These are phyloP conservation scores for Microdochium paspali DNA, from an alignment of 2,329 filamentous ascomycete genomes.

Conservation along the genomic window DNA sequence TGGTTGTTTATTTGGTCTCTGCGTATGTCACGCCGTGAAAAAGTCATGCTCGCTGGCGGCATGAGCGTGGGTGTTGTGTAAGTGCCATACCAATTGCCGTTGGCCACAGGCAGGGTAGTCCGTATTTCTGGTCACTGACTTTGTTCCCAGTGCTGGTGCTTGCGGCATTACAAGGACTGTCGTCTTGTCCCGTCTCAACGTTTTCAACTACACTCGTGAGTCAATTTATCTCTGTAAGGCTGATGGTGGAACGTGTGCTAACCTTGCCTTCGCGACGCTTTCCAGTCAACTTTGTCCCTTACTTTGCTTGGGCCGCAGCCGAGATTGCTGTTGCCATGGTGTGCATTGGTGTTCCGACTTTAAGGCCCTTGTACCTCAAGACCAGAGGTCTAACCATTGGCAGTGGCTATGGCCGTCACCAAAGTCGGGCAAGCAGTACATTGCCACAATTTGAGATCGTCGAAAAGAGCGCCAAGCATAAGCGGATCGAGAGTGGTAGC, in stretches of 20 bases:
- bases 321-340: conserved; percentile 18
- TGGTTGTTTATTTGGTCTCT: conserved; percentile 17
- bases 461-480: conserved; percentile 3
- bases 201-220: conserved; percentile 17
- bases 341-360: conserved; percentile 15
- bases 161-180: conserved; percentile 21
- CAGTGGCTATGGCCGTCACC: conserved; percentile 3
- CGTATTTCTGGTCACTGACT: background rate
- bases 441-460: conserved; percentile 18
- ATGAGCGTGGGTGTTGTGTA: conserved; percentile 18
- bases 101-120: no score
- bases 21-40: conserved; percentile 15
- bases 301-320: conserved; percentile 18
- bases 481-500: background rate
- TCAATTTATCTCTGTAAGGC: background rate
- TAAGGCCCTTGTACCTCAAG: conserved; percentile 16
- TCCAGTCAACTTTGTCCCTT: conserved; percentile 16
- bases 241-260: background rate
- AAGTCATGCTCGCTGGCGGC: conserved; percentile 14
- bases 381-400: conserved; percentile 6
- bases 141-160: conserved; percentile 17
- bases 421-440: conserved; percentile 6
- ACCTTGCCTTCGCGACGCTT: background rate
- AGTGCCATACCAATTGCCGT: no score
- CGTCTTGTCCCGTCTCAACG: conserved; percentile 13